Evolutionary conservation across 441 rosid species (phyloP).

Genomic region (Viola pubescens): DNA sequence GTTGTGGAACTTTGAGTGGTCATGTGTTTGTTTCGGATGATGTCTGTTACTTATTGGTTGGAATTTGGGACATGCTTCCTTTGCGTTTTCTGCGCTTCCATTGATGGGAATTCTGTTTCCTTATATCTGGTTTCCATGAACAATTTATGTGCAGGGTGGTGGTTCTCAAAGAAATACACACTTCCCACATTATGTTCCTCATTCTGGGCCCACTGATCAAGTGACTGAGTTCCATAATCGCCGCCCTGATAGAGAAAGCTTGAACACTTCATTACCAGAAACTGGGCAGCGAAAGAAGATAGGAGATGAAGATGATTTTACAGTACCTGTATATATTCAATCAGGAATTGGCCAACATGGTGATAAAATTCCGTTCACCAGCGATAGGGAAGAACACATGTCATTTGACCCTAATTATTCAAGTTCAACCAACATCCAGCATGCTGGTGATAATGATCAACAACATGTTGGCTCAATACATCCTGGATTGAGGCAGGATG

Average conservation of each 20-base stretch:
- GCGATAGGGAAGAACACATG: conserved; percentile 22
- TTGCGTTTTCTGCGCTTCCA: not conserved
- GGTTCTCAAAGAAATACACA: conserved; percentile 32
- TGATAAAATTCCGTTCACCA: conserved; percentile 24
- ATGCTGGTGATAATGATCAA: conserved; percentile 14
- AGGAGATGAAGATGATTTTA: conserved; percentile 64
- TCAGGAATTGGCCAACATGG: conserved; percentile 29
- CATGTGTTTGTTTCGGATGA: not conserved
- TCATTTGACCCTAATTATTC: conserved; percentile 15
- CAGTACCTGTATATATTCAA: conserved; percentile 57
- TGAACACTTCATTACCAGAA: conserved; percentile 25
- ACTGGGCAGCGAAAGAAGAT: conserved; percentile 37
- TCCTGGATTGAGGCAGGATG: conserved; percentile 24
- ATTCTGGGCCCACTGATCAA: conserved; percentile 22
- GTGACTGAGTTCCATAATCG: conserved; percentile 32
- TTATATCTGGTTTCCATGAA: conserved; percentile 3
- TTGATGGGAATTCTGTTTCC: not conserved
- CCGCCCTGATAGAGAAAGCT: conserved; percentile 29
- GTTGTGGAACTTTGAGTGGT: too few species aligned
- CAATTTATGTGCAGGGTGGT: conserved; percentile 34
- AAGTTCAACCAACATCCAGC: conserved; percentile 16
- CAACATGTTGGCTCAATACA: conserved; percentile 18
- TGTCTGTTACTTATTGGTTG: conserved; percentile 2
- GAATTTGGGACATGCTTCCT: not conserved
- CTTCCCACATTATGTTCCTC: conserved; percentile 25